Evolutionary conservation across 805 yeast species (phyloP).

Genomic region (Suhomyces prunicola): DNA sequence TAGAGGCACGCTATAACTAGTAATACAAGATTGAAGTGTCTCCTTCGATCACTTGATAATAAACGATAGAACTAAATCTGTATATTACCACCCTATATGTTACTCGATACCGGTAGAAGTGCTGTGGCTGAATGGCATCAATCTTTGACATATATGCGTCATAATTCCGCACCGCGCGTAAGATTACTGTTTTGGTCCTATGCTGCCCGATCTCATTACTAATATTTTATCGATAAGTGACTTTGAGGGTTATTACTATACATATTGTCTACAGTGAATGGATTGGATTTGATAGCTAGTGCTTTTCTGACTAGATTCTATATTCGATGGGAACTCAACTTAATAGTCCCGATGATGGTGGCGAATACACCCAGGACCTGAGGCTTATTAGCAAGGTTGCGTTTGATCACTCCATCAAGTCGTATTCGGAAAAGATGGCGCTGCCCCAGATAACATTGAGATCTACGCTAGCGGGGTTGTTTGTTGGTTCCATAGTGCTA

Average conservation of each 20-base stretch:
- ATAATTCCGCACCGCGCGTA: background rate
- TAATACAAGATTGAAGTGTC: no score
- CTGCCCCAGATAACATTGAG: slow-evolving; percentile 69
- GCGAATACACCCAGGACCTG: background rate
- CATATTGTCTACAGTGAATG: background rate
- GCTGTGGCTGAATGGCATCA: background rate
- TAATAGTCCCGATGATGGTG: background rate
- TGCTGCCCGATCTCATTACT: background rate
- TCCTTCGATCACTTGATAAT: no score
- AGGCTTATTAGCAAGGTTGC: background rate
- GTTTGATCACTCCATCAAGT: background rate
- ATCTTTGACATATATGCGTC: background rate
- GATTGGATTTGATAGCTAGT: background rate
- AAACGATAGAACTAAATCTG: no score
- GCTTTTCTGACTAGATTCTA: background rate
- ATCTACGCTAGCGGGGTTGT: slow-evolving; percentile 70
- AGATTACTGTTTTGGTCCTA: background rate
- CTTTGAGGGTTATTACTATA: background rate
- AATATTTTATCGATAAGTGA: background rate
- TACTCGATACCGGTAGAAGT: background rate
- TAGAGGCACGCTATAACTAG: no score
- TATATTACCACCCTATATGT: no score
- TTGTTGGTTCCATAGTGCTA: slow-evolving; percentile 83
- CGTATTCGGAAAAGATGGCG: slow-evolving; percentile 43
- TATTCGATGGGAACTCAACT: background rate